phyloP scores from a whole-genome alignment of 345 rosid genomes.

The Eucalyptus cladocalyx region DNA sequence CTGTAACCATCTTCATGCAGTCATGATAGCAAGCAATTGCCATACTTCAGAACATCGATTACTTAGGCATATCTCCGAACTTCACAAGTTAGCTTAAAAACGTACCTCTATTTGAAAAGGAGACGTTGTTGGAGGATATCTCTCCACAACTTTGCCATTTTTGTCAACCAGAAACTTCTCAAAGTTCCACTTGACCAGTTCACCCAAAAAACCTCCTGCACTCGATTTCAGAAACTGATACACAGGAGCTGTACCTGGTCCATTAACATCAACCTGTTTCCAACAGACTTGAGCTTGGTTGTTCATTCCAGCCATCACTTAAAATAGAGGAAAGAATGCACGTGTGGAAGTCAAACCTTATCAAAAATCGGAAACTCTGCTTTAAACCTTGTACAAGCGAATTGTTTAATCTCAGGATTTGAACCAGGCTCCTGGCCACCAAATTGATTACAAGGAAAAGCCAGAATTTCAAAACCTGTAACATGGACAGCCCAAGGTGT shows the following conservation, averaged over 20 bases:
- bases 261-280: slow-evolving; percentile 83
- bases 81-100: background rate
- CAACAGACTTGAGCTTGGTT: background rate
- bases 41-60: background rate
- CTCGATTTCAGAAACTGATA: slow-evolving; percentile 81
- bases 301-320: background rate
- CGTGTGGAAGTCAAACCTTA: slow-evolving; percentile 25
- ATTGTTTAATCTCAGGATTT: slow-evolving; percentile 66
- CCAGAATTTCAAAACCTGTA: slow-evolving; percentile 78
- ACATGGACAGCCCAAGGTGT: background rate
- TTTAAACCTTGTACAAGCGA: slow-evolving; percentile 76
- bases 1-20: background rate
- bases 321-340: background rate
- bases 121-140: slow-evolving; percentile 91
- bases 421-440: slow-evolving; percentile 84
- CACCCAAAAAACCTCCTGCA: slow-evolving; percentile 76
- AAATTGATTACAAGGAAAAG: slow-evolving; percentile 95
- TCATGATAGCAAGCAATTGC: background rate
- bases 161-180: slow-evolving; percentile 91
- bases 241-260: slow-evolving; percentile 76
- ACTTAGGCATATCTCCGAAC: background rate
- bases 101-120: slow-evolving; percentile 92
- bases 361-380: slow-evolving; percentile 94
- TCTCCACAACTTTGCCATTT: slow-evolving; percentile 77
- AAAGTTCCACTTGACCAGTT: slow-evolving; percentile 84